These are phyloP conservation scores for Alternaria ventricosa DNA, from an alignment of 2,329 filamentous ascomycete genomes.

Conservation along the genomic window DNA sequence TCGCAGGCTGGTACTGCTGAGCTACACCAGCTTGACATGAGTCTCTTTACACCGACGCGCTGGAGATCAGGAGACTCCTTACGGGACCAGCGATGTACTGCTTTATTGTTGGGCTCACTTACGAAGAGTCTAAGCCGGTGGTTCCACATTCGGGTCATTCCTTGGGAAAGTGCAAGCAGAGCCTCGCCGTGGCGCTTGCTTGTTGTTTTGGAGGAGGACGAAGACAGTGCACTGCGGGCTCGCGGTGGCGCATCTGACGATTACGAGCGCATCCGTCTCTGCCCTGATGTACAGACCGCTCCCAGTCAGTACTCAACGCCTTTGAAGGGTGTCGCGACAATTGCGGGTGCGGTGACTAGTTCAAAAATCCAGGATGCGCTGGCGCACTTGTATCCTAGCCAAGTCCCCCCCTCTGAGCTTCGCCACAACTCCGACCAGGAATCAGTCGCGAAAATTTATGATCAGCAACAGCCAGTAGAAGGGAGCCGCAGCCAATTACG, in stretches of 20 bases:
- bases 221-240: neutral
- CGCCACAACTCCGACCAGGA: neutral
- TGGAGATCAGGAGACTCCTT: neutral
- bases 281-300: neutral
- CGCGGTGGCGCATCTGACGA: neutral
- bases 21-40: neutral
- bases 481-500: neutral
- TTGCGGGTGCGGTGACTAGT: slow-evolving; percentile 3
- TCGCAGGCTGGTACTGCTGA: neutral
- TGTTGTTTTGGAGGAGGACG: slow-evolving; percentile 2
- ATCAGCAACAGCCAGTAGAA: neutral
- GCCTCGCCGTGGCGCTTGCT: neutral
- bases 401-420: neutral
- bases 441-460: neutral
- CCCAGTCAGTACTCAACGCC: neutral
- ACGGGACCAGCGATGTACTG: neutral
- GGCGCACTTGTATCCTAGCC: neutral
- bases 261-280: slow-evolving; percentile 1
- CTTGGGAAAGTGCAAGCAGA: slow-evolving; percentile 1
- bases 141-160: neutral
- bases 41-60: slow-evolving; percentile 1
- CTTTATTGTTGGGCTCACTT: slow-evolving; percentile 1
- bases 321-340: neutral
- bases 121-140: slow-evolving; percentile 1
- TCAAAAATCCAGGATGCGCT: slow-evolving; percentile 4